Conservation (phyloP, 306 rosid genomes). For the Malus sylvestris region DNA sequence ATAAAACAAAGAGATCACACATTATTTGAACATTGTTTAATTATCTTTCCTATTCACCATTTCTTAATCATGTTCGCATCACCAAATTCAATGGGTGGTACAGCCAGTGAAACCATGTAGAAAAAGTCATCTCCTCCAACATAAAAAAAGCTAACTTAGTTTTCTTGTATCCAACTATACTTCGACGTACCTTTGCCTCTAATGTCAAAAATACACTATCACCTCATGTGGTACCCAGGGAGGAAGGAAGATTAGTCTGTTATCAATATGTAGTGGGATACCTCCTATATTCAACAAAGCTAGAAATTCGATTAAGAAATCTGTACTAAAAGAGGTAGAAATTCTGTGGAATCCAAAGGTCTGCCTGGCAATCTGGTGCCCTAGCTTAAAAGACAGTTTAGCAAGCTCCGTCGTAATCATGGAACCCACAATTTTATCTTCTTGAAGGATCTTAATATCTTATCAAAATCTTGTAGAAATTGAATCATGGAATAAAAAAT, state of each 20-base stretch:
- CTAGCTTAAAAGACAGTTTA: background rate
- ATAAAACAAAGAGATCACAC: background rate
- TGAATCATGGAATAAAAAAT: background rate
- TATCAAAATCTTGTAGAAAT: background rate
- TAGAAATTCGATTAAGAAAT: background rate
- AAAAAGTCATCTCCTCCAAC: background rate
- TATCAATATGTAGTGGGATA: too few relatives aligned
- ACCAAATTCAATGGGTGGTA: background rate
- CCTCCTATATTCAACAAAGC: too few relatives aligned
- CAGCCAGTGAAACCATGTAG: conserved; percentile 5
- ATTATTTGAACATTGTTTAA: background rate
- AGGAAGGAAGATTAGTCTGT: too few relatives aligned
- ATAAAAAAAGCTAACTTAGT: background rate
- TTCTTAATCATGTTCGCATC: background rate
- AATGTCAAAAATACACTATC: too few relatives aligned
- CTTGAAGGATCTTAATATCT: background rate
- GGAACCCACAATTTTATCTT: conserved; percentile 2
- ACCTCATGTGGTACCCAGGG: rapidly evolving
- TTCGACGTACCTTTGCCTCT: too few relatives aligned
- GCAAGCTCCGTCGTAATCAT: background rate
- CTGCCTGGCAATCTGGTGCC: background rate
- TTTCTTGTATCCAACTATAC: background rate
- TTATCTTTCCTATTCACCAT: background rate
- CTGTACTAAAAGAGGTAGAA: background rate
- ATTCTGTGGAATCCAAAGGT: background rate